Evolutionary conservation across 2,329 filamentous ascomycete species (phyloP), one percentile per base, ranked within the genome.

Genomic region (Paradendryphiella salina): DNA sequence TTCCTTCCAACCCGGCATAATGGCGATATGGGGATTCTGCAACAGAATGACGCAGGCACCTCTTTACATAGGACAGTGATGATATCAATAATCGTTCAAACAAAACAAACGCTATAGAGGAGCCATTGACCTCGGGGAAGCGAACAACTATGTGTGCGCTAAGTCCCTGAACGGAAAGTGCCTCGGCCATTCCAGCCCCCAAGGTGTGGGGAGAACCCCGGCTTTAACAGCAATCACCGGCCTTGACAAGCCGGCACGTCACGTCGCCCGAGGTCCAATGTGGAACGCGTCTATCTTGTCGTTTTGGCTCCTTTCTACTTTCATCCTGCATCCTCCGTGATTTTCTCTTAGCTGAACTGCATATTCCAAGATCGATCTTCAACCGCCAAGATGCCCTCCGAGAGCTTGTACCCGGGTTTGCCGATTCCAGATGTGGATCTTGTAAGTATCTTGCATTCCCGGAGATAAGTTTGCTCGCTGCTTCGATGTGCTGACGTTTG

Each of bases 371-470:
- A 50, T 57, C 29, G 33, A 43, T 32, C 34, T 33, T 36, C 39
- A 46, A 60, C 37, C 34, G 15, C 45, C 46, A 62, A 50, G 8
- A 95, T 95, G 90, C 87, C 88, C 54, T 80, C 86, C 64, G 77
- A 83, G 38, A 91, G 90, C 3, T 75, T 76, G 0, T 90, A 85
- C 66, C 79, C 84, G 1, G 72, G 79, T 6, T 65, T 94, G 31
- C 77, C 85, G 15, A 85, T 96, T 33, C 91, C 92, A 0, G 76
- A 87, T 60, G 75, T 86, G 47, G 90, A 95, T 71, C 69, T 96
- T 40, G 51, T 54, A 11, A 50, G 51, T 46, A 18, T 33, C n/a
- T 36, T 28, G 8, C n/a, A 3, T 13, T 26, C 4, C n/a, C 28
- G 28, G 44, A 28, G 31, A 48, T 31, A 48, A 52, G 44, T 33